Evolutionary conservation across 2,329 filamentous ascomycete genomes (phyloP).

Genomic region (Microascus cirrosus): DNA sequence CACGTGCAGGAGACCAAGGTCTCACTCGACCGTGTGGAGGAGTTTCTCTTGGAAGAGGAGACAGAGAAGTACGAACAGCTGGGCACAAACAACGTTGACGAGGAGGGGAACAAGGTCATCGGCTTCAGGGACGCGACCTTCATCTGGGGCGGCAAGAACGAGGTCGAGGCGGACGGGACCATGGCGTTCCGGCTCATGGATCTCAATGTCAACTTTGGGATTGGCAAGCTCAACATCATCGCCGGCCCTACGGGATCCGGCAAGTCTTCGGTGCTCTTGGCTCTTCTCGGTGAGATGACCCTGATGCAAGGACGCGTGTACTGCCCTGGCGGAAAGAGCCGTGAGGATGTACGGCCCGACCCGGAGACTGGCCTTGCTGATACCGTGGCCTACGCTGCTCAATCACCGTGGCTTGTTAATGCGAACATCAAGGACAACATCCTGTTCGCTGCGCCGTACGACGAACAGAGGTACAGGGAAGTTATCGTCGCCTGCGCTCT

Average conservation of each 20-base stretch:
- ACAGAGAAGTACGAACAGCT: conserved; percentile 92
- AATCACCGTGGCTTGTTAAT: conserved; percentile 95
- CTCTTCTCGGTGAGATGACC: conserved; percentile 91
- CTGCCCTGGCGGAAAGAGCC: conserved; percentile 73
- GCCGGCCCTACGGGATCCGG: conserved; percentile 88
- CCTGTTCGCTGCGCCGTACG: conserved; percentile 69
- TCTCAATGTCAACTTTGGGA: conserved; percentile 68
- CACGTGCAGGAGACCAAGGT: conserved; percentile 97
- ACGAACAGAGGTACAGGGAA: conserved; percentile 73
- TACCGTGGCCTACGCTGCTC: conserved; percentile 90
- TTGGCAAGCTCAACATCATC: conserved; percentile 85
- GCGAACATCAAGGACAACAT: conserved; percentile 95
- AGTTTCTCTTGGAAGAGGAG: conserved; percentile 86
- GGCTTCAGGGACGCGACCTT: conserved; percentile 79
- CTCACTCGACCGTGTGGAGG: conserved; percentile 90
- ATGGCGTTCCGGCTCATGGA: conserved; percentile 76
- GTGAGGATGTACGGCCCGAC: conserved; percentile 74
- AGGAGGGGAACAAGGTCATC: conserved; percentile 61
- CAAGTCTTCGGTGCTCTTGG: conserved; percentile 94
- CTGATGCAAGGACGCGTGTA: conserved; percentile 68
- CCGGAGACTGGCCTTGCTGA: conserved; percentile 80
- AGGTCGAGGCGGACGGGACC: conserved; percentile 51
- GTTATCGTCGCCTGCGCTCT: conserved; percentile 87
- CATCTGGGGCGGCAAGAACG: conserved; percentile 69
- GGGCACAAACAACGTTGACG: conserved; percentile 55